These are phyloP conservation scores for Penicillium corylophilum DNA, from an alignment of 2,329 filamentous ascomycete species.

Conservation along the genomic window DNA sequence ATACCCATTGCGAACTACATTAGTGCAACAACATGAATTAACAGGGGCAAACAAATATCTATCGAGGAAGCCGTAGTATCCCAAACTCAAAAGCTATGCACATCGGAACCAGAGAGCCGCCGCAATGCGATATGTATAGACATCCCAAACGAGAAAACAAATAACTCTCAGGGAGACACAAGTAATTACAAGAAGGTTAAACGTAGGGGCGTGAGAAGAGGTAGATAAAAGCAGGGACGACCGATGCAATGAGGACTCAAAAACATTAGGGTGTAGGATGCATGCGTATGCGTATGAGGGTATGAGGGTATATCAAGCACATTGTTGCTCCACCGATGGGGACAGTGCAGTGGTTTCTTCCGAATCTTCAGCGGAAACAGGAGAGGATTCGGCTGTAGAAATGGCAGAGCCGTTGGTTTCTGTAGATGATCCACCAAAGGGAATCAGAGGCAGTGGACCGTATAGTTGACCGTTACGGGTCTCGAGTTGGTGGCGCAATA, in stretches of 20 bases:
- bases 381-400: conserved; percentile 21
- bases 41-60: conserved; percentile 11
- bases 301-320: conserved; percentile 2
- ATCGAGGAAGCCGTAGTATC: conserved; percentile 14
- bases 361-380: not conserved
- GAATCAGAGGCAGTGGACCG: conserved; percentile 39
- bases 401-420: conserved; percentile 33
- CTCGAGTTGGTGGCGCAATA: conserved; percentile 41
- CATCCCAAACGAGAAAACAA: conserved; percentile 11
- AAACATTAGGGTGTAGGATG: not conserved
- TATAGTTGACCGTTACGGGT: conserved; percentile 35
- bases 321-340: not conserved
- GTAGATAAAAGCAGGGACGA: conserved; percentile 1
- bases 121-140: conserved; percentile 22
- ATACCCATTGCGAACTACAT: conserved; percentile 13
- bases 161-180: conserved; percentile 1
- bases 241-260: not conserved
- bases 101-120: conserved; percentile 21
- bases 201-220: conserved; percentile 2
- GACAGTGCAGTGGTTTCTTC: not conserved
- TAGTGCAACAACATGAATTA: not conserved
- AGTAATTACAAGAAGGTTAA: conserved; percentile 22
- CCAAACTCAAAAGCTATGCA: conserved; percentile 27
- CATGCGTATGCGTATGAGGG: too few relatives aligned
- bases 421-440: conserved; percentile 29